These are phyloP conservation scores for Neostapfia colusana DNA, from an alignment of 176 grass and related monocot genomes.

Conservation along the genomic window DNA sequence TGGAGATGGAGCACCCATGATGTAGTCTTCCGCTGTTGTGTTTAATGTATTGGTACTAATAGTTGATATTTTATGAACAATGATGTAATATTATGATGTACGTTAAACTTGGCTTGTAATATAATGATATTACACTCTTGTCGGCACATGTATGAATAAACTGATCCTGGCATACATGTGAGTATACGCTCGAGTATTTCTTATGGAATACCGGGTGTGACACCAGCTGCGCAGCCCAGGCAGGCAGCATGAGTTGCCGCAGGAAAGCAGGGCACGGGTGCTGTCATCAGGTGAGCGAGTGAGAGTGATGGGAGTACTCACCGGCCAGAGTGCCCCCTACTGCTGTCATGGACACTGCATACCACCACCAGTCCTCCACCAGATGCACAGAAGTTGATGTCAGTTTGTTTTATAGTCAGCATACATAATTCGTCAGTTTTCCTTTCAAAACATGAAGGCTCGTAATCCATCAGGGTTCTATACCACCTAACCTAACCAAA, in stretches of 20 bases:
- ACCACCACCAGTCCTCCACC: not conserved
- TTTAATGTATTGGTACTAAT: too few relatives aligned
- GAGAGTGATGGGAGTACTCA: not conserved
- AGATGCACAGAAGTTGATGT: not conserved
- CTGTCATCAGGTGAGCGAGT: not conserved
- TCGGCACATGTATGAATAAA: too few relatives aligned
- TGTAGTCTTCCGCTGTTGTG: too few relatives aligned
- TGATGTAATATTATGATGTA: too few relatives aligned
- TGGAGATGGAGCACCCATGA: too few relatives aligned
- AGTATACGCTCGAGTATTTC: too few relatives aligned
- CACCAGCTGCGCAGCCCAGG: not conserved
- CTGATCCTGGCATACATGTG: too few relatives aligned
- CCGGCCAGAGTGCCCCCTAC: not conserved
- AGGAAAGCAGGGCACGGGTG: conserved; percentile 33
- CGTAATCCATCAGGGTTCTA: too few relatives aligned
- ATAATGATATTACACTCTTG: too few relatives aligned
- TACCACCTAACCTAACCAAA: not conserved
- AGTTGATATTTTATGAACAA: too few relatives aligned
- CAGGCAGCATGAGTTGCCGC: conserved; percentile 11
- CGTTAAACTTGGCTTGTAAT: too few relatives aligned
- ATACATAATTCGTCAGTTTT: not conserved
- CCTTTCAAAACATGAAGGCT: not conserved
- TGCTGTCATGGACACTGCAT: not conserved
- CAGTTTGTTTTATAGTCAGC: not conserved
- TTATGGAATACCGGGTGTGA: too few relatives aligned